Evolutionary conservation across 2,329 filamentous ascomycete species (phyloP).

Genomic region (Penicillium thymicola): DNA sequence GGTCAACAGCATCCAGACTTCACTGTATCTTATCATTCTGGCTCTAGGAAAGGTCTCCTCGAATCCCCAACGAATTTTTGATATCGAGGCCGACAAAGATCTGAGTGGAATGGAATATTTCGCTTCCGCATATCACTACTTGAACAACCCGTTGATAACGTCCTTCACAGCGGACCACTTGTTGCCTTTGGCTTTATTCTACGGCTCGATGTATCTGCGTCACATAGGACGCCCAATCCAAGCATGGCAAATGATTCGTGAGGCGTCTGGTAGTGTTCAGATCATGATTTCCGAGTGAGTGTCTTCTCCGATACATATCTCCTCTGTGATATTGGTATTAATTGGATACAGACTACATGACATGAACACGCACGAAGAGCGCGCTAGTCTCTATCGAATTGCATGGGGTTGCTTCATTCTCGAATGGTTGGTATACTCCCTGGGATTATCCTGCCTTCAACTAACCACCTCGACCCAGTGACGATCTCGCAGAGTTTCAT

Average conservation of each 20-base stretch:
- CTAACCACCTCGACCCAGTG: slow-evolving; percentile 1
- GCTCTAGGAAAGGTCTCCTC: slow-evolving; percentile 14
- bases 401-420: slow-evolving; percentile 20
- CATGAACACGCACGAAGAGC: slow-evolving; percentile 4
- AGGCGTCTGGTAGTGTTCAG: slow-evolving; percentile 12
- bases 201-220: slow-evolving; percentile 19
- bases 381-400: slow-evolving; percentile 10
- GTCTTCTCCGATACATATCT: neutral
- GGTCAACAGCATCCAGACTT: slow-evolving; percentile 5
- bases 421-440: slow-evolving; percentile 9
- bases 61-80: slow-evolving; percentile 3
- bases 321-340: neutral
- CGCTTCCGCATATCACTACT: slow-evolving; percentile 11
- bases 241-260: slow-evolving; percentile 13
- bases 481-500: slow-evolving; percentile 19
- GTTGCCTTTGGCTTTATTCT: slow-evolving; percentile 15
- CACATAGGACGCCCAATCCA: slow-evolving; percentile 15
- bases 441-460: neutral
- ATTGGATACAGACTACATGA: slow-evolving; percentile 10
- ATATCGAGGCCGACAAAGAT: slow-evolving; percentile 9
- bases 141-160: slow-evolving; percentile 2
- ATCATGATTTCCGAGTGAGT: slow-evolving; percentile 13
- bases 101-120: slow-evolving; percentile 16
- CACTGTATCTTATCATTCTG: slow-evolving; percentile 14
- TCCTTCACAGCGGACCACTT: slow-evolving; percentile 7